Evolutionary conservation across 305 asterid genomes (phyloP), one percentile per base, ranked within the genome.

Genomic region (Salvia sclarea): DNA sequence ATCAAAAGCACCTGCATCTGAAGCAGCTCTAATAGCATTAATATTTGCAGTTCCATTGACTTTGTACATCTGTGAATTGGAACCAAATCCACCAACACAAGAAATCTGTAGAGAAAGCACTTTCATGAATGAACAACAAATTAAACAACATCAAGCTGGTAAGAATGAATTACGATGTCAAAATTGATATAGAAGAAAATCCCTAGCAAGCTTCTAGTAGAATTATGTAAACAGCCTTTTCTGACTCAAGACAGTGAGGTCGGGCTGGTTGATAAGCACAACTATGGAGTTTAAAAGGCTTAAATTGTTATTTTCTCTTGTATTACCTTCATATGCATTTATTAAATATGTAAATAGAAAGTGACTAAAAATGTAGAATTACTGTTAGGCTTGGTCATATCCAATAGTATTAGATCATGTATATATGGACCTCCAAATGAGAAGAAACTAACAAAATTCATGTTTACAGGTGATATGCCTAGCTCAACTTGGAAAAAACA

Each of bases 41-140:
- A 93, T 86, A 78, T 93, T 93, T 53, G 97, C 96, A 67, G 96
- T 91, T 75, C 98, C 98, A 65, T 93, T 93, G 79, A 86, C 82
- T 81, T 88, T 93, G 80, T 93, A 93, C 98, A 93, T 93, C 68
- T 87, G 59, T 8, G 96, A 66, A 76, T 88, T 93, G 62, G 96
- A 90, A 74, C 98, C 98, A 76, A 93, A 93, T 24, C 98, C 98
- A 12, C 98, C 98, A 76, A 93, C 90, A 66, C 98, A 91, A 72
- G 98, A 91, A 61, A 93, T 91, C 98, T 93, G 87, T 79, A 82
- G 62, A 70, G 62, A 1, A 44, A 18, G 60, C 18, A 72, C 52
- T 21, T 67, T 24, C 77, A 67, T 56, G 25, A 53, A 30, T 55
- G 24, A 35, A 30, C 17, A 21, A 30, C 17, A 73, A 31, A 41